phyloP scores from a whole-genome alignment of 1,139 yeast genomes.

The Scheffersomyces cryptocercus region DNA sequence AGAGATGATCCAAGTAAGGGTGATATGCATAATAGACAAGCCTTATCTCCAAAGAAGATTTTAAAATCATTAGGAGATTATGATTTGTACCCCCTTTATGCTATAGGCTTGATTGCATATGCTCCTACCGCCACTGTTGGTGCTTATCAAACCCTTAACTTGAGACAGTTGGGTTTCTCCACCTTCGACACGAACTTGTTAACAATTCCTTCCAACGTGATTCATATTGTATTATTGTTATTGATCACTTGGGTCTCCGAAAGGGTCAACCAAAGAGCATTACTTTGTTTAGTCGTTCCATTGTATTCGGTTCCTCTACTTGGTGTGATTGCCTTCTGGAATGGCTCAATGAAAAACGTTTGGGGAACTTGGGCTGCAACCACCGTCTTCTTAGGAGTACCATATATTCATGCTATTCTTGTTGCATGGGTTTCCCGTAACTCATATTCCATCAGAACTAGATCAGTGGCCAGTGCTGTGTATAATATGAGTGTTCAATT shows the following conservation, averaged over 20 bases:
- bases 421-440: conserved; percentile 19
- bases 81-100: conserved; percentile 25
- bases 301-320: conserved; percentile 11
- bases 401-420: conserved; percentile 13
- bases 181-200: conserved; percentile 21
- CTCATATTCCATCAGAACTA: conserved; percentile 15
- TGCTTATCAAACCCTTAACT: conserved; percentile 14
- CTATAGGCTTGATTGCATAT: conserved; percentile 17
- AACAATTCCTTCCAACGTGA: conserved; percentile 18
- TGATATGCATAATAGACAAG: conserved; percentile 35
- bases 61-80: conserved; percentile 21
- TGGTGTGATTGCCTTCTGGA: conserved; percentile 18
- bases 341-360: conserved; percentile 13
- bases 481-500: conserved; percentile 17
- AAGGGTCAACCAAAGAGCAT: conserved; percentile 12
- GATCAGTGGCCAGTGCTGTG: conserved; percentile 18
- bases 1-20: conserved; percentile 37
- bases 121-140: conserved; percentile 13
- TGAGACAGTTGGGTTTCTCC: conserved; percentile 18
- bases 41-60: conserved; percentile 22
- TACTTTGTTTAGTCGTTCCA: conserved; percentile 11
- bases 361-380: conserved; percentile 21
- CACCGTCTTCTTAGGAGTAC: conserved; percentile 14
- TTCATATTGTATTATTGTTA: conserved; percentile 15
- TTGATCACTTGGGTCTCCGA: conserved; percentile 12